phyloP scores from a whole-genome alignment of 306 rosid species.

The Mimosa bimucronata region DNA sequence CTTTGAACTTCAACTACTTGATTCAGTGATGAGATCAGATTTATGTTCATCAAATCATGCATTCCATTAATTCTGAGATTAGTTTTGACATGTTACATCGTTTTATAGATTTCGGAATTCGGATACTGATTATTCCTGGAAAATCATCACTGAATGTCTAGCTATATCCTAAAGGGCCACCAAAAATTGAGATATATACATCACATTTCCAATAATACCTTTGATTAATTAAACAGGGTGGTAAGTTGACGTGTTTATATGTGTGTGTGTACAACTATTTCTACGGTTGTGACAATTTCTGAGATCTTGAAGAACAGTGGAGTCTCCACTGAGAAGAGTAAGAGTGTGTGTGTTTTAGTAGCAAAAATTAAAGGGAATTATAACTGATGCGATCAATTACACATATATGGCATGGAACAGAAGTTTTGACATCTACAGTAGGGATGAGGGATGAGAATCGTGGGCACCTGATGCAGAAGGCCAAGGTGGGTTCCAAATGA shows the following conservation, averaged over 20 bases:
- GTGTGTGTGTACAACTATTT: slow-evolving; percentile 73
- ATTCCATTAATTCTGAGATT: not conserved
- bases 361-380: slow-evolving; percentile 1
- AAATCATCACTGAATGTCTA: too few relatives aligned
- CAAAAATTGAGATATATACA: not conserved
- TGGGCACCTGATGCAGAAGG: slow-evolving; percentile 88
- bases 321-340: slow-evolving; percentile 89
- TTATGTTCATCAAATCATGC: not conserved
- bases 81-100: too few relatives aligned
- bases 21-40: not conserved
- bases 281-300: slow-evolving; percentile 88
- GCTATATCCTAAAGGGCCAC: not conserved
- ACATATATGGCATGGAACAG: slow-evolving; percentile 47
- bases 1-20: too few relatives aligned
- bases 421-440: slow-evolving; percentile 83
- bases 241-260: too few relatives aligned
- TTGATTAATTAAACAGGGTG: slow-evolving; percentile 10
- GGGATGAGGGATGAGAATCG: slow-evolving; percentile 88
- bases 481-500: slow-evolving; percentile 58
- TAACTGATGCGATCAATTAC: slow-evolving; percentile 26
- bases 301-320: slow-evolving; percentile 96
- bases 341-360: slow-evolving; percentile 47
- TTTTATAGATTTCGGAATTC: too few relatives aligned
- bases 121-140: too few relatives aligned
- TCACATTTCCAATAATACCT: too few relatives aligned